Conservation (phyloP, 2,329 filamentous ascomycete species). For the Huntiella savannae region DNA sequence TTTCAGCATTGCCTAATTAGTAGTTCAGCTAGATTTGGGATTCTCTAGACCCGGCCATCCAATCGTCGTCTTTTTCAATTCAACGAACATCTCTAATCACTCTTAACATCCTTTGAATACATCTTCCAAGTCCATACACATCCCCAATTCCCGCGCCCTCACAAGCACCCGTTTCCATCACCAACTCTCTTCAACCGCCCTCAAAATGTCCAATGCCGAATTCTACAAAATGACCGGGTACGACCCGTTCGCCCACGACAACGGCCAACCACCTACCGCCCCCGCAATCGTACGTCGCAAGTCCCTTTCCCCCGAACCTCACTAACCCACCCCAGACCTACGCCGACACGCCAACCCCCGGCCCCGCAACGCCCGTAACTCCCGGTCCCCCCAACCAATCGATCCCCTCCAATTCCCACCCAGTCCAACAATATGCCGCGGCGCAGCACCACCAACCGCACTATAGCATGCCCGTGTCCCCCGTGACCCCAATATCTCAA, state of each 20-base stretch:
- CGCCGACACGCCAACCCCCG: background rate
- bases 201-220: constrained; percentile 9
- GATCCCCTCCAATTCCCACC: background rate
- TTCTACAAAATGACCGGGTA: constrained; percentile 9
- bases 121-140: too few species aligned
- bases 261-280: background rate
- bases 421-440: background rate
- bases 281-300: background rate
- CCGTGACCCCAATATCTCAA: background rate
- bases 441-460: background rate
- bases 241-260: constrained; percentile 8
- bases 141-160: too few species aligned
- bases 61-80: too few species aligned
- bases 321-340: background rate
- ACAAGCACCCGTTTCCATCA: background rate
- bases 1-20: too few species aligned
- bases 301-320: background rate
- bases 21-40: too few species aligned
- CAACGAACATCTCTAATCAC: too few species aligned
- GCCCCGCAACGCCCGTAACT: background rate
- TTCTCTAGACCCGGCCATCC: too few species aligned
- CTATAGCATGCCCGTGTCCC: background rate
- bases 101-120: too few species aligned
- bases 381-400: background rate
- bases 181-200: background rate